Base-by-base conservation (phyloP, 768 basidiomycete genomes). In the Dioszegia aurantiaca region DNA sequence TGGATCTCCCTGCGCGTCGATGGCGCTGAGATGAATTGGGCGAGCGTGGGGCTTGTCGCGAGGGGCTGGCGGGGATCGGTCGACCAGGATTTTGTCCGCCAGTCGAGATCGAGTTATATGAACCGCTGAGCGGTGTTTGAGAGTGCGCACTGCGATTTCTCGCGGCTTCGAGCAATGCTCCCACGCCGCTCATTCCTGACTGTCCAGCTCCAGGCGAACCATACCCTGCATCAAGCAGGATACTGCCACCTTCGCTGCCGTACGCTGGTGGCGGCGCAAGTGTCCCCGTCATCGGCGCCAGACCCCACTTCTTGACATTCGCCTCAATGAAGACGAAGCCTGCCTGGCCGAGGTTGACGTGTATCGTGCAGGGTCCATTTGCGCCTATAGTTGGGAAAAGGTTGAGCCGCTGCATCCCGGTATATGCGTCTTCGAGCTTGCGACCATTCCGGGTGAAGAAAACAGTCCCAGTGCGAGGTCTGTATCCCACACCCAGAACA, bases 261-360 rank as follows among this genome's bases (percentile, higher is more conserved):
- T 98, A 98, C 0, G 95, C 93, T 4, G 95, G 95, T 27, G 95
- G 95, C 16, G 95, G 95, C 1, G 94, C 94, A 10, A 98, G 82
- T 0, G 95, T 98, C 45, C 95, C 95, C 14, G 93, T 87, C 74
- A 92, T 95, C 8, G 95, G 95, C 31, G 95, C 95, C 30, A 98
- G 78, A 17, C 95, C 95, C 95, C 95, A 99, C 76, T 97, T 98
- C 83, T 99, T 99, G 62, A 99, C 95, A 73, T 99, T 97, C 31
- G 95, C 95, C 79, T 99, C 95, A 69, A 99, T 97, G 68, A 95
- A 98, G 37, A 98, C 95, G 74, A 99, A 99, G 4, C 95, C 95
- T 4, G 90, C 87, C 78, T 98, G 95, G 8, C 95, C 95, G 14
- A 99, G 83, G 75, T 99, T 99, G 71, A 97, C 89, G 68, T 99